Base-by-base conservation (phyloP, 2,329 filamentous ascomycete genomes). In the Hymenoscyphus repandus region DNA sequence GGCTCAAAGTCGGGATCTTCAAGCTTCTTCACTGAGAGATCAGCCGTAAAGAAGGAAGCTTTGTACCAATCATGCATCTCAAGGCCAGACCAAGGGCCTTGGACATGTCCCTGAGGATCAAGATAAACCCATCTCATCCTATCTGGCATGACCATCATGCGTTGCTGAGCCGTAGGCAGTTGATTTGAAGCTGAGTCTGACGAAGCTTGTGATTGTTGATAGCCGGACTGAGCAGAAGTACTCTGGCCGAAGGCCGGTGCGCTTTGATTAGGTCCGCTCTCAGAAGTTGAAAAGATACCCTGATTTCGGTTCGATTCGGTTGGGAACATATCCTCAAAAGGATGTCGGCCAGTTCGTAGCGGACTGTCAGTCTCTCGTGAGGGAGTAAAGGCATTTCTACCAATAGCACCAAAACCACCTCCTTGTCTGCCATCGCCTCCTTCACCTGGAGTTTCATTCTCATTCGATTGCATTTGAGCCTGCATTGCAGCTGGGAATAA, bases 51-150 rank as follows among this genome's bases (percentile, higher is more conserved):
- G 72, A 97, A 99, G 41, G 92, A 91, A 34, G 91, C 92, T 68
- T 97, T 97, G 72, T 97, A 99, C 93, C 93, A 99, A 63, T 99
- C 95, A 61, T 99, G 95, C 93, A 99, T 99, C 70, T 99, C 93
- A 45, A 99, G 74, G 1, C 93, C 93, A 36, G 90, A 96, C 71
- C 93, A 99, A 0, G 93, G 93, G 0, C 93, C 93, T 66, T 99
- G 93, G 5, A 90, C 85, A 55, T 89, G 86, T 18, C 90, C 90
- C 66, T 95, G 89, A 5, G 93, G 93, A 66, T 99, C 93, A 47
- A 95, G 84, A 66, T 99, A 99, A 15, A 96, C 92, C 93, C 93
- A 99, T 62, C 92, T 80, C 90, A 99, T 99, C 12, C 95, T 80
- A 68, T 99, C 93, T 2, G 93, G 93, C 93, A 99, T 97, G 5